Base-by-base conservation (phyloP, 352 stramenopile genomes). In the Phytophthora colocasiae region DNA sequence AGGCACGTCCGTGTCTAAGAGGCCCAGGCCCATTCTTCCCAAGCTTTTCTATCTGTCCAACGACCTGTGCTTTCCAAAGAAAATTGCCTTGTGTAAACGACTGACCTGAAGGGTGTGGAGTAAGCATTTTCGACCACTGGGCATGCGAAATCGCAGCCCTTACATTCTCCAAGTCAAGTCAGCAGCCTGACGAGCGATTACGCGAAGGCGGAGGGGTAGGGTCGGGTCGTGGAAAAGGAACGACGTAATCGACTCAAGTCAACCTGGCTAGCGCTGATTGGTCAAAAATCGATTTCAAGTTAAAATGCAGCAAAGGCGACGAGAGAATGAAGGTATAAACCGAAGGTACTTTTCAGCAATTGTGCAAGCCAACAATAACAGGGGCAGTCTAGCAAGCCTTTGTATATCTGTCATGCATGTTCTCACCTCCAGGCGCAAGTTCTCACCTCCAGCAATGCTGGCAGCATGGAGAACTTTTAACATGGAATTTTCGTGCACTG, bases 1-100 rank as follows among this genome's bases (percentile, higher is more conserved):
- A 15, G 51, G 50, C 31, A 47, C 38, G 32, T 72, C 62, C 29
- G 58, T n/a, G 10, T 72, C 67, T 22, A 71, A 36, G 9, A 58
- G 6, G 22, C 45, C 19, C 9, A 69, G 32, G 11, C 52, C 55
- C 54, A 70, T 70, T n/a, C 22, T 73, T 61, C 50, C 44, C 11
- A 10, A 24, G 36, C 56, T 65, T 36, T n/a, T 61, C 19, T 38
- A 58, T 63, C 44, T 34, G 31, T 34, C 31, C 31, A 34, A 34
- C 31, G 11, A 66, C 41, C 9, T 64, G 45, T 22, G 26, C 40
- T 73, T 41, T 44, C 26, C 19, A 47, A 54, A 49, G 58, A 69
- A 60, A 73, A 61, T 70, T 70, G 47, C 38, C 46, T 59, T 43
- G n/a, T 70, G 55, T 55, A 34, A 34, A 26, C 44, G 27, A 22